Evolutionary conservation across 2,329 filamentous ascomycete genomes (phyloP), one percentile per base, ranked within the genome.

Genomic region (Phaeosphaeriaceae sp.): DNA sequence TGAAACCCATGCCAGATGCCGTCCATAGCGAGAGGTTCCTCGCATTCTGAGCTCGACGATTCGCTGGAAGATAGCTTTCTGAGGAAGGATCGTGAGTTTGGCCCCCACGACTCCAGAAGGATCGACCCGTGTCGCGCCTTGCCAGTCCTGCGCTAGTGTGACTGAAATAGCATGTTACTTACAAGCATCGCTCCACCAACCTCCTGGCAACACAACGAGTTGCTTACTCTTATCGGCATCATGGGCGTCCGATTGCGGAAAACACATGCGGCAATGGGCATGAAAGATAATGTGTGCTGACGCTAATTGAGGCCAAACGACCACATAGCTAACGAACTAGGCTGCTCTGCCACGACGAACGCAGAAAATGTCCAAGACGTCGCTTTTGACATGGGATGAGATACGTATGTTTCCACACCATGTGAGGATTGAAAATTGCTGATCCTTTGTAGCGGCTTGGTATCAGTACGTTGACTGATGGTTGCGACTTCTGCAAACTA

Each of bases 331-430:
- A 19, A 44, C 33, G 21, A n/a, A 24, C 27, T 6, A 44, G 49
- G 40, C 36, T 51, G 40, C 7, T 11, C n/a, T n/a, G n/a, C 49
- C 41, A 5, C 11, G 24, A 20, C 13, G 42, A 21, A 36, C 22
- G 49, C 11, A 11, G 9, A 27, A 51, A n/a, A 42, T 9, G 40
- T 25, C 13, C 2, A 13, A n/a, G 11, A 31, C 1, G 5, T 33
- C 36, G 11, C 40, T 45, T 17, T n/a, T 51, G 24, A 51, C 49
- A 7, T 51, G 40, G 49, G 36, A 51, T 19, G 49, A 45, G 22
- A 51, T 51, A 42, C 49, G 49, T 51, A 20, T 27, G 49, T n/a
- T n/a, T n/a, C n/a, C n/a, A n/a, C n/a, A n/a, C n/a, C n/a, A n/a
- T n/a, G n/a, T n/a, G n/a, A n/a, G n/a, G n/a, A 13, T 27, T 4